Conservation (phyloP, 2,329 filamentous ascomycete species). For the Ascochyta lentis region DNA sequence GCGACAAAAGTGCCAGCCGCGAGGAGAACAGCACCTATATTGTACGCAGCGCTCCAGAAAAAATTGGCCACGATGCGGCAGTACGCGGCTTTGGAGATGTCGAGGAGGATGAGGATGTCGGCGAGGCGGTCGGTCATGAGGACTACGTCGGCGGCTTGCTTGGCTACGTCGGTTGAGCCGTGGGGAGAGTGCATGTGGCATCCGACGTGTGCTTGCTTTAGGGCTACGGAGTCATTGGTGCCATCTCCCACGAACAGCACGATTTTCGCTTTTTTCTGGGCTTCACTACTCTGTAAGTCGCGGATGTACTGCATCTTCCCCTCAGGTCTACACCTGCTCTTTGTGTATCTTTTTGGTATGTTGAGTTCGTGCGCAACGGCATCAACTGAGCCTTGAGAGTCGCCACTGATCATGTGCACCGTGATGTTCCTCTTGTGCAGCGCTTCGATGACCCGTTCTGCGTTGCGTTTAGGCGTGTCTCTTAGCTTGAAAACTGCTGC, state of each 20-base stretch:
- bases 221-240: slow-evolving; percentile 77
- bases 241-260: slow-evolving; percentile 79
- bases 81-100: slow-evolving; percentile 56
- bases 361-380: slow-evolving; percentile 51
- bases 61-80: slow-evolving; percentile 68
- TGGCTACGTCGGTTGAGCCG: slow-evolving; percentile 64
- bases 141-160: slow-evolving; percentile 72
- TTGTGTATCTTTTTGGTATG: slow-evolving; percentile 51
- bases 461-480: slow-evolving; percentile 57
- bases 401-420: slow-evolving; percentile 65
- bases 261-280: slow-evolving; percentile 28
- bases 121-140: slow-evolving; percentile 65
- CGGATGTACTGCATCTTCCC: slow-evolving; percentile 63
- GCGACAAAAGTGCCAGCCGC: slow-evolving; percentile 64
- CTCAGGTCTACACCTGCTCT: slow-evolving; percentile 57
- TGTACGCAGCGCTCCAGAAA: slow-evolving; percentile 73
- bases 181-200: slow-evolving; percentile 66
- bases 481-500: slow-evolving; percentile 60
- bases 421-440: slow-evolving; percentile 58
- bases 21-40: slow-evolving; percentile 70
- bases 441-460: slow-evolving; percentile 58
- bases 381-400: slow-evolving; percentile 58
- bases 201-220: slow-evolving; percentile 74
- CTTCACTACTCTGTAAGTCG: slow-evolving; percentile 28
- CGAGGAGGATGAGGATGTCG: slow-evolving; percentile 65